phyloP scores from a whole-genome alignment of 1,284 basidiomycete genomes.

The Chondrostereum purpureum region DNA sequence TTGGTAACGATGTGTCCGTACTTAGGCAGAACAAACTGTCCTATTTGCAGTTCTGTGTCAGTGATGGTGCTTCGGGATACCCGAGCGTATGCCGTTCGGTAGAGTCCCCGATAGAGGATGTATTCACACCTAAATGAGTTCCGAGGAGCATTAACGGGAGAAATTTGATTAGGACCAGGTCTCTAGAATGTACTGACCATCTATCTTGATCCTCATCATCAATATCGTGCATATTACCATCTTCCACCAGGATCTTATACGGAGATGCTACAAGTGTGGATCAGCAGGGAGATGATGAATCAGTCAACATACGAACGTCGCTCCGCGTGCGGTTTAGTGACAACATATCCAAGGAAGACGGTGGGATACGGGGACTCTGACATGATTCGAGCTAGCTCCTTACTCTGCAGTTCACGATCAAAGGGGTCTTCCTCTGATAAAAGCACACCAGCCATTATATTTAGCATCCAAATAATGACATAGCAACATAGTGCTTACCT shows the following conservation, averaged over 20 bases:
- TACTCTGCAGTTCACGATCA: conserved; percentile 86
- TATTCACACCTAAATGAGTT: conserved; percentile 71
- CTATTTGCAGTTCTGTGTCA: conserved; percentile 75
- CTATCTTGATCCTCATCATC: conserved; percentile 65
- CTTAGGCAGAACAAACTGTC: conserved; percentile 71
- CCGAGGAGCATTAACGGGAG: not conserved
- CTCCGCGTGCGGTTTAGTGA: conserved; percentile 69
- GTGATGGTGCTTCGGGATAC: conserved; percentile 68
- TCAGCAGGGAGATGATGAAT: conserved; percentile 9
- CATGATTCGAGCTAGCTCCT: conserved; percentile 78
- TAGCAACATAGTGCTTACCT: conserved; percentile 39
- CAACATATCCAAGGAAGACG: conserved; percentile 84
- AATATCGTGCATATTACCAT: conserved; percentile 71
- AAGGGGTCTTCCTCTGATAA: conserved; percentile 77
- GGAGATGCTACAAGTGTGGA: conserved; percentile 53
- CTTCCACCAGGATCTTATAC: conserved; percentile 76
- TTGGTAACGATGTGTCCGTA: conserved; percentile 48
- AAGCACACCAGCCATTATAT: conserved; percentile 7
- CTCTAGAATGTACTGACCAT: conserved; percentile 42
- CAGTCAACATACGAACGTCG: conserved; percentile 45
- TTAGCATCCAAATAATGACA: conserved; percentile 4
- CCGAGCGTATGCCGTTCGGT: conserved; percentile 72
- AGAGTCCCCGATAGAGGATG: conserved; percentile 77
- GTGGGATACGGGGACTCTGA: conserved; percentile 70
- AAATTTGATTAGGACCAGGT: not conserved